Evolutionary conservation across 768 basidiomycete species (phyloP), one percentile per base, ranked within the genome.

Genomic region (Leccinum variicolor): DNA sequence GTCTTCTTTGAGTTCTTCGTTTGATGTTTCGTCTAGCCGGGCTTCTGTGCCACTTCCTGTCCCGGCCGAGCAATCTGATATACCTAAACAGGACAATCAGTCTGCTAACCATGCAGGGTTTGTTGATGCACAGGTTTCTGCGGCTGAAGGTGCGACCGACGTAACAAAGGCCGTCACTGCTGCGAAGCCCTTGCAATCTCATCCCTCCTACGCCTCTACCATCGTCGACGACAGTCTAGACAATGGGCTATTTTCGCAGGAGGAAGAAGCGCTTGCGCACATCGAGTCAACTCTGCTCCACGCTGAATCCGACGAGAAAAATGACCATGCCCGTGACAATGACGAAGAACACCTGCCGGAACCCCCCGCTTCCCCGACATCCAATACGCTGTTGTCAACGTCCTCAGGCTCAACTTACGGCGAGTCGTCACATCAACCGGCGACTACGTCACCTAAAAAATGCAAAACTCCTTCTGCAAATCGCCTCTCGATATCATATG

Each of bases 401-500:
- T 68, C 68, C 34, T 73, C 66, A 41, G 66, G 65, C 14, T 76
- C 69, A 47, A 74, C 81, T 4, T 77, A 78, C 60, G 82, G 79
- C 56, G 84, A 84, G 46, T 57, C 72, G 11, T 74, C 75, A 1
- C 69, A 75, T 28, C 69, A 73, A n/a, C 73, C 68, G 50, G 58
- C 67, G 49, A 52, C 46, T 21, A 39, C 53, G 29, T 52, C 55
- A 33, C 53, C 63, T 11, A 81, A 80, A 61, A 65, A 71, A 19
- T 74, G 71, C 14, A 78, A 75, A 61, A 75, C 77, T 0, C 87
- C 90, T 9, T 90, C 90, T 43, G 86, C 89, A 29, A 92, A 92
- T 64, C 84, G 90, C 17, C 74, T 99, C n/a, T 97, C 95, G 8
- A 94, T 98, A 70, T 90, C 96, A 0, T 99, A 97, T 73, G 93